phyloP scores from a whole-genome alignment of 1,284 basidiomycete genomes.

The Ustilago xerochloae region DNA sequence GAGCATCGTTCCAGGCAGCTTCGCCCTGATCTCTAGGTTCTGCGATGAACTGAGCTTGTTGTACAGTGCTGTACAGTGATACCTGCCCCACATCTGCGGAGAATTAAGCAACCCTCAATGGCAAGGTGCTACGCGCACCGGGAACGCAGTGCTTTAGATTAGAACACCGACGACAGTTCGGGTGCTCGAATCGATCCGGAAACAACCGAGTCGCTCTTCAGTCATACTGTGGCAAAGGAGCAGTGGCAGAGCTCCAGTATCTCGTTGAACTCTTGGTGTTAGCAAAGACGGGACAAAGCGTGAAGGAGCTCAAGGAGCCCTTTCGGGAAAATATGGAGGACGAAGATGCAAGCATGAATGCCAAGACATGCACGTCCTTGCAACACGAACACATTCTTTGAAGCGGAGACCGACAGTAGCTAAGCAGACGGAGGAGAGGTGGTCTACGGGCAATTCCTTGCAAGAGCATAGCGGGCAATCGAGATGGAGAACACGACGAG shows the following conservation, averaged over 20 bases:
- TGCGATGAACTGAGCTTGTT: too few relatives aligned
- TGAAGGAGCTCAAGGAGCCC: too few relatives aligned
- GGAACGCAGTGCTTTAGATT: neutral
- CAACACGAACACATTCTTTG: neutral
- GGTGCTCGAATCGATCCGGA: neutral
- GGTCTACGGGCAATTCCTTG: neutral
- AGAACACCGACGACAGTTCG: neutral
- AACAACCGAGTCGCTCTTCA: neutral
- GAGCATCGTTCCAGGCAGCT: neutral
- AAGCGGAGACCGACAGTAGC: neutral
- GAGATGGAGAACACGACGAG: neutral
- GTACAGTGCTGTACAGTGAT: neutral
- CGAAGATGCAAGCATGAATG: neutral
- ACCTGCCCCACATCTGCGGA: neutral
- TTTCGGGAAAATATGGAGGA: neutral
- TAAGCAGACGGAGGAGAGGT: too few relatives aligned
- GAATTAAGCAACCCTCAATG: neutral
- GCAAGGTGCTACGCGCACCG: neutral
- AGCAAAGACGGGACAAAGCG: too few relatives aligned
- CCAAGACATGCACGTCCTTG: neutral
- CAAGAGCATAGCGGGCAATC: neutral
- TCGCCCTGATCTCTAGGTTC: neutral
- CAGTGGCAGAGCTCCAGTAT: too few relatives aligned
- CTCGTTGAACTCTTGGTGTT: too few relatives aligned
- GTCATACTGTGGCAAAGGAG: neutral